phyloP scores from a whole-genome alignment of 176 grass and related monocot genomes.

The Saccharum spontaneum region DNA sequence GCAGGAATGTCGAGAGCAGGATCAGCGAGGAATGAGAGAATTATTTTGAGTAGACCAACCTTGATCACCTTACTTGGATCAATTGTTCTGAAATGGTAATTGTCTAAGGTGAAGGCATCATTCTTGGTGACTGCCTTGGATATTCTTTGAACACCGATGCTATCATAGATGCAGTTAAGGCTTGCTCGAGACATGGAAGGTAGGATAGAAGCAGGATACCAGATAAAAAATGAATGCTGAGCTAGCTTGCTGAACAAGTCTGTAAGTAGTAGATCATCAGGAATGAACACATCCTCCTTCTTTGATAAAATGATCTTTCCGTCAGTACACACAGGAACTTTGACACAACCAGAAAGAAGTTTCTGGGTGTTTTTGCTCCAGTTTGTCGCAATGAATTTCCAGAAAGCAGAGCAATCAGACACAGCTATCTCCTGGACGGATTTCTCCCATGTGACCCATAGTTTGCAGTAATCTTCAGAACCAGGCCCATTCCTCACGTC shows the following conservation, averaged over 20 bases:
- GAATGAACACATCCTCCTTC: constrained; percentile 59
- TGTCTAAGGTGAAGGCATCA: too few relatives aligned
- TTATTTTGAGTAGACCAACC: too few relatives aligned
- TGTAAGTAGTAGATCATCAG: constrained; percentile 61
- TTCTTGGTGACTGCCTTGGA: too few relatives aligned
- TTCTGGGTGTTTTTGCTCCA: constrained; percentile 32
- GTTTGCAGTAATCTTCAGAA: constrained; percentile 43
- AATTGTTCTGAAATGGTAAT: too few relatives aligned
- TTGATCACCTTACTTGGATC: too few relatives aligned
- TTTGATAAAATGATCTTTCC: constrained; percentile 41
- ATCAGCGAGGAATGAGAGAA: too few relatives aligned
- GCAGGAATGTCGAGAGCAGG: too few relatives aligned
- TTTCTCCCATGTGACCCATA: constrained; percentile 64
- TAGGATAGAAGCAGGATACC: too few relatives aligned
- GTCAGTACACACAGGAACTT: constrained; percentile 42
- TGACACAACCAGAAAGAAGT: constrained; percentile 32
- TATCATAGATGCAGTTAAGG: too few relatives aligned
- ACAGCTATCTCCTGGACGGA: background rate
- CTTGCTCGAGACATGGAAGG: too few relatives aligned
- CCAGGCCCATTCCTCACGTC: constrained; percentile 40
- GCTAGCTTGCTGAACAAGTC: constrained; percentile 49
- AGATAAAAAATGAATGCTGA: constrained; percentile 19
- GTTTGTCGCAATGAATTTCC: constrained; percentile 48
- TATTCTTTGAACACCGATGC: too few relatives aligned
- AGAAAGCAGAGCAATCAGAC: constrained; percentile 57